These are phyloP conservation scores for Saposhnikovia divaricata DNA, from an alignment of 129 eudicot genomes.

Conservation along the genomic window DNA sequence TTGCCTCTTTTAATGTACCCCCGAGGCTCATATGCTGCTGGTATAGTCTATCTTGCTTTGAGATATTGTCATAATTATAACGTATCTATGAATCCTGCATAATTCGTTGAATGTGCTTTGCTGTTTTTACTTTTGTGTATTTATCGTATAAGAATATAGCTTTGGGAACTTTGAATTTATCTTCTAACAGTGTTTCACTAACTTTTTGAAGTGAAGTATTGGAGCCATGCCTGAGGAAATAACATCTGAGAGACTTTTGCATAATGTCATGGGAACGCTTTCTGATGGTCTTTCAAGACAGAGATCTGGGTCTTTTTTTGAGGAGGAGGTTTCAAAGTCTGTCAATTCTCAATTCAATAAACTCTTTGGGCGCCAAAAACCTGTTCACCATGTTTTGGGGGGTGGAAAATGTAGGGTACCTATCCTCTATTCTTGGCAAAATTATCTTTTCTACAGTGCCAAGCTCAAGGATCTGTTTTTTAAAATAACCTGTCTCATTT, in stretches of 20 bases:
- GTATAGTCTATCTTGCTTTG: neutral
- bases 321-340: constrained; percentile 43
- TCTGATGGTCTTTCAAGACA: constrained; percentile 50
- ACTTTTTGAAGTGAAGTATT: constrained; percentile 13
- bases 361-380: constrained; percentile 83
- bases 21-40: neutral
- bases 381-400: constrained; percentile 68
- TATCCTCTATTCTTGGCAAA: neutral
- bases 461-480: neutral
- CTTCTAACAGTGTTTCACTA: neutral
- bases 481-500: neutral
- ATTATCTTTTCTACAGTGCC: neutral
- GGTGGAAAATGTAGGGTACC: constrained; percentile 74
- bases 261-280: constrained; percentile 70
- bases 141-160: neutral
- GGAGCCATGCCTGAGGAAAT: constrained; percentile 76
- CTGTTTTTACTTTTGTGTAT: neutral
- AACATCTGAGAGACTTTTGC: constrained; percentile 63
- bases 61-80: neutral
- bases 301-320: constrained; percentile 42
- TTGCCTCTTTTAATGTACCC: neutral
- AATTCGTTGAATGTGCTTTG: neutral
- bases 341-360: constrained; percentile 53
- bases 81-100: neutral
- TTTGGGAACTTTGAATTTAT: neutral